Base-by-base conservation (phyloP, 1,284 basidiomycete species). In the Athelia psychrophila region DNA sequence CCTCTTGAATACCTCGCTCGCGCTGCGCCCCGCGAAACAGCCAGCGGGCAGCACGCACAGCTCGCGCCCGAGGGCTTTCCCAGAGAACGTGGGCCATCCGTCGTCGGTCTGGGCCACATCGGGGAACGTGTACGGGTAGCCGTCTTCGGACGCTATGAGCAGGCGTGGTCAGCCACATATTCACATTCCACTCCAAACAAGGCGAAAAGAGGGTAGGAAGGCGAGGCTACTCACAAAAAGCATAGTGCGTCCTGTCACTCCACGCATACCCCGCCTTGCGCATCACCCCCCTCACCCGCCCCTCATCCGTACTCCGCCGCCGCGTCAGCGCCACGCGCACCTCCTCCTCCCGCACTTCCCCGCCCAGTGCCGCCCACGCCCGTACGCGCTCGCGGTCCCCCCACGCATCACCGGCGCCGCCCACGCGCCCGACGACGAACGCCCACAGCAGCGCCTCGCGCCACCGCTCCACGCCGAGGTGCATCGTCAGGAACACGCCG, bases 1-100 rank as follows among this genome's bases (percentile, higher is more conserved):
- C 27, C 72, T 64, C 59, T 70, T 76, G 64, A 80, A 78, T 60
- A 79, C 68, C n/a, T 69, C 68, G 12, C 60, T 61, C 0, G 73
- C 64, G 20, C 22, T 48, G 0, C 27, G 6, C 6, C 27, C 27
- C 27, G 63, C 52, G 13, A 61, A 52, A 22, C 57, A 54, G 30
- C 63, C 55, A 3, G 40, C 45, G 51, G 27, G 27, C 27, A 30
- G 52, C 49, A 48, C 54, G 56, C 40, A 54, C 53, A n/a, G 49
- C 54, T 42, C 50, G 53, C 44, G 25, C 35, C 44, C 48, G 40
- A 8, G 52, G 49, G 54, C 49, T 52, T 49, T 45, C 22, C 32
- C 44, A 42, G 47, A 53, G 33, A 19, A 55, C 38, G 25, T 51
- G 8, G 33, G 50, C 42, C 44, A 61, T 54, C 57, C 61, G 23